Evolutionary conservation across 1,139 yeast genomes (phyloP), one percentile per base, ranked within the genome.

Genomic region (Yamadazyma spencermartinsiae): DNA sequence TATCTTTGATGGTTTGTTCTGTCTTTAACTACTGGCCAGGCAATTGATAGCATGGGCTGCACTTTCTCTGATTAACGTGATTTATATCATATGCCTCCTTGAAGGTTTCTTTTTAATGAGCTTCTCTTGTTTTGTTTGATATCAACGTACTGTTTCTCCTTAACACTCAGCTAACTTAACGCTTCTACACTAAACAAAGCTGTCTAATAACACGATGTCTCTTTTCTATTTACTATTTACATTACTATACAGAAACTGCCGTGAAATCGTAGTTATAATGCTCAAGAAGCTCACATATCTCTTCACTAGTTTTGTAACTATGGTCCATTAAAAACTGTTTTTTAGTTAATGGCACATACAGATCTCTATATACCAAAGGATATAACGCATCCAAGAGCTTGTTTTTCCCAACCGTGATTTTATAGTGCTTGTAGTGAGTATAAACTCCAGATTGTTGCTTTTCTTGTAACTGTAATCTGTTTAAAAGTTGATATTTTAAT

Each of bases 401-500:
- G 54, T 86, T 74, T 60, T 80, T 80, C 32, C 92, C 90, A 26
- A 76, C 82, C 5, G 65, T 67, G 43, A 86, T 59, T 2, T 46
- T 72, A 63, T 47, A 75, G 61, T 31, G 79, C 75, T 33, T 64
- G 63, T 35, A 69, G 65, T 37, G 76, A 78, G 33, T 74, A 54
- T 65, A 81, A 3, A 84, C 74, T 12, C 31, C 31, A 6, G 19
- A 4, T 28, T 28, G 31, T 15, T 30, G 33, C 9, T 30, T 19
- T 34, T 59, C 56, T 29, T 58, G 43, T 21, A 52, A 45, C 44
- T 63, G 65, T 37, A 54, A 48, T 34, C 57, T 51, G 44, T 59
- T 58, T 54, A 90, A 62, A 18, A 92, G 80, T 41, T 80, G 76
- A 62, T 84, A 89, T 56, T 92, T 82, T 52, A 92, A 72, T 54